These are phyloP conservation scores for Spencermartinsiella ligniputridi DNA, from an alignment of 1,139 yeast genomes.

Conservation along the genomic window DNA sequence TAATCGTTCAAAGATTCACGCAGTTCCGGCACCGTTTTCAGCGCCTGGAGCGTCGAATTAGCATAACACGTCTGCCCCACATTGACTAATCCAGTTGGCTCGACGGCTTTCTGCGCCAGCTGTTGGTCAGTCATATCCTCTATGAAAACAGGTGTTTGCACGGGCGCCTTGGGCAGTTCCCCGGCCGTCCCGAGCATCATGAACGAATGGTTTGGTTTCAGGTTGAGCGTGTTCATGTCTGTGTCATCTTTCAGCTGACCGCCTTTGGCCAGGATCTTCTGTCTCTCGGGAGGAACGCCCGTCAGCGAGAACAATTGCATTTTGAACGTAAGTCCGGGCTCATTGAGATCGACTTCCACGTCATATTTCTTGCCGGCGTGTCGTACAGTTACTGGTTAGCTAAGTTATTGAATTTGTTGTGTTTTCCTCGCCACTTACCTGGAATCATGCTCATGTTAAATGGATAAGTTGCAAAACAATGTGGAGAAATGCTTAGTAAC, in stretches of 20 bases:
- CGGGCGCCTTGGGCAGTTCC: constrained; percentile 57
- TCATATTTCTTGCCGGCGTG: constrained; percentile 84
- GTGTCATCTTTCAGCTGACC: constrained; percentile 78
- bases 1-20: constrained; percentile 29
- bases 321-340: constrained; percentile 63
- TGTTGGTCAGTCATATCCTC: constrained; percentile 61
- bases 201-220: constrained; percentile 63
- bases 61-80: constrained; percentile 94
- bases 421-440: constrained; percentile 8
- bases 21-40: constrained; percentile 64
- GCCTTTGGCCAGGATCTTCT: constrained; percentile 83
- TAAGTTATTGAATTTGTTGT: background rate
- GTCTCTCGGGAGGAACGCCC: constrained; percentile 79
- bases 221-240: constrained; percentile 44
- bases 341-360: constrained; percentile 49
- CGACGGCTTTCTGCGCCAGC: constrained; percentile 32
- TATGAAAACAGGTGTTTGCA: constrained; percentile 52
- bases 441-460: constrained; percentile 18
- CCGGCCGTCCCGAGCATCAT: constrained; percentile 95
- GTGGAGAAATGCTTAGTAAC: too few species aligned
- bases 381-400: constrained; percentile 51
- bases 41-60: constrained; percentile 81
- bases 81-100: constrained; percentile 80
- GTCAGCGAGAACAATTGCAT: constrained; percentile 67
- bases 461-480: too few species aligned